A percentile compares a stretch with the other conserved stretches of the same genome.
These are phyloP conservation scores for Cladosporium phlei DNA, from an alignment of 2,329 filamentous ascomycete genomes.

Conservation along the genomic window DNA sequence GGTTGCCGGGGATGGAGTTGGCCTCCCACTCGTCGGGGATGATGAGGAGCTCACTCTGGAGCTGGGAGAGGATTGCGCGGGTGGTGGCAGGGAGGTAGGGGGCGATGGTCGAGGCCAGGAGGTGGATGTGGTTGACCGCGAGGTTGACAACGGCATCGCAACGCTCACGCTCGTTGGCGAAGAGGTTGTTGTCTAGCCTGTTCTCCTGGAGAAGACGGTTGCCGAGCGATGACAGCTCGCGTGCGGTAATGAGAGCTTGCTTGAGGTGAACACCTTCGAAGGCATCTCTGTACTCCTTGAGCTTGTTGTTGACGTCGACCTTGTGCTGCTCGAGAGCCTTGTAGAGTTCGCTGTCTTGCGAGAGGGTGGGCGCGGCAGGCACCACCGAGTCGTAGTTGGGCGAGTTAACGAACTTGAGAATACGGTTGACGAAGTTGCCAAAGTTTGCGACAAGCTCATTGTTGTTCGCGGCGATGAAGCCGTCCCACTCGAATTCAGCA, in stretches of 20 bases:
- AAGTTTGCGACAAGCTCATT: conserved; percentile 76
- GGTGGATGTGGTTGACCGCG: conserved; percentile 77
- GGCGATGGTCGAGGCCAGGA: conserved; percentile 71
- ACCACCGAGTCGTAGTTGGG: conserved; percentile 66
- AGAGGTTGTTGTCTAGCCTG: conserved; percentile 58
- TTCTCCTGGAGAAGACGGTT: conserved; percentile 58
- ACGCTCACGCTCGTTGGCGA: conserved; percentile 54
- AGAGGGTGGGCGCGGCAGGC: conserved; percentile 38
- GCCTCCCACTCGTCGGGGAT: conserved; percentile 57
- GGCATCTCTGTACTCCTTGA: conserved; percentile 63
- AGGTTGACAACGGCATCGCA: conserved; percentile 65
- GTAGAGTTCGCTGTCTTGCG: conserved; percentile 22
- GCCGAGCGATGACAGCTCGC: conserved; percentile 61
- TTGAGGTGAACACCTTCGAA: conserved; percentile 69
- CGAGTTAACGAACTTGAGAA: conserved; percentile 66
- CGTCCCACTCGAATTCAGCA: conserved; percentile 83
- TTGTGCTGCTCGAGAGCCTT: conserved; percentile 38
- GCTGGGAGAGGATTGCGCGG: conserved; percentile 69
- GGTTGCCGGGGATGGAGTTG: conserved; percentile 59
- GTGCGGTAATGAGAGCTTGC: conserved; percentile 58
- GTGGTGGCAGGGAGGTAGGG: conserved; percentile 84
- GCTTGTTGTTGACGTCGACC: conserved; percentile 59
- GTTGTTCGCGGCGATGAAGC: conserved; percentile 82
- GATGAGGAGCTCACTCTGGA: conserved; percentile 46
- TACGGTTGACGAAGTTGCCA: conserved; percentile 54